A percentile compares a stretch with the other conserved stretches of the same genome.
These are phyloP conservation scores for Acanthamoeba culbertsoni DNA, from an alignment of 208 protist species.

Conservation along the genomic window DNA sequence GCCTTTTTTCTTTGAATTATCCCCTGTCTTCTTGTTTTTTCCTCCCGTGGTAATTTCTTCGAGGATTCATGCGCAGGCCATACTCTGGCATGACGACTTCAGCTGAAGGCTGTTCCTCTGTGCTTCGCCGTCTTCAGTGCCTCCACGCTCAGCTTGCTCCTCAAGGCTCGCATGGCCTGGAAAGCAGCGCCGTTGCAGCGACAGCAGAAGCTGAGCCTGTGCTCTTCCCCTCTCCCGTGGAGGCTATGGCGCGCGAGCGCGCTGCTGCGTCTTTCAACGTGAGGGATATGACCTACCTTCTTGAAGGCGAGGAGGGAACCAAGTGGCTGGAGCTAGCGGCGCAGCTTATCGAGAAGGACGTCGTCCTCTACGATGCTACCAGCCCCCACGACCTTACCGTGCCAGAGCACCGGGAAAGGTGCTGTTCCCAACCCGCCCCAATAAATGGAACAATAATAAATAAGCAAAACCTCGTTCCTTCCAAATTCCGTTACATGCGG, in stretches of 20 bases:
- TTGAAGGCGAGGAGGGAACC: constrained; percentile 40
- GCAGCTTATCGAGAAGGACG: neutral
- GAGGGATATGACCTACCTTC: neutral
- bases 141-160: neutral
- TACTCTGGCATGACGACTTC: no score
- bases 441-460: no score
- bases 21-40: no score
- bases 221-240: neutral
- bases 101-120: no score
- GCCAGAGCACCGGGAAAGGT: constrained; percentile 38
- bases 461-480: no score
- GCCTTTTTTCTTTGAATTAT: neutral
- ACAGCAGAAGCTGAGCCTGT: neutral
- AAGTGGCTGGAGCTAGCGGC: constrained; percentile 13
- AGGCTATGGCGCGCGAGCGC: neutral
- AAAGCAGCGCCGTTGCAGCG: no score
- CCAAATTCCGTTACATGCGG: no score
- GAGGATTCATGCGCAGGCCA: neutral
- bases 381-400: neutral
- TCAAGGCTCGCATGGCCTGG: neutral
- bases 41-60: no score
- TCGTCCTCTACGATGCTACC: neutral
- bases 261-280: neutral
- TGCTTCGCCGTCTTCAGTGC: neutral
- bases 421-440: no score